Conservation (phyloP, 495 filamentous ascomycete species). For the Antarctomyces pellizariae region DNA sequence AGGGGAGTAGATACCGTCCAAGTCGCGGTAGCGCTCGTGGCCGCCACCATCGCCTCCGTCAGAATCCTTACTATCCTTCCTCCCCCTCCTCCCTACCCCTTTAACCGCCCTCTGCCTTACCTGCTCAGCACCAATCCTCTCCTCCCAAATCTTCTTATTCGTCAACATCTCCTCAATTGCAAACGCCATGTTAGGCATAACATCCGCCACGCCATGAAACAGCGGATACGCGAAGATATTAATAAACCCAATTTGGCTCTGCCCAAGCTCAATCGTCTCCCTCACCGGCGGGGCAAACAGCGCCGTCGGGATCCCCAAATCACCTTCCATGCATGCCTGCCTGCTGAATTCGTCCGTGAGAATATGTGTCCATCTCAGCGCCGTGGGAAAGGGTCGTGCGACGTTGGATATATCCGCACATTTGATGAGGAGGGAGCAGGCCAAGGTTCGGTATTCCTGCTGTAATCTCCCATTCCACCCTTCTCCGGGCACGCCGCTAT, state of each 20-base stretch:
- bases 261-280: conserved; percentile 61
- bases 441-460: conserved; percentile 47
- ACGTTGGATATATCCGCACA: conserved; percentile 98
- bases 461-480: conserved; percentile 49
- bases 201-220: conserved; percentile 63
- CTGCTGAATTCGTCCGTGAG: conserved; percentile 84
- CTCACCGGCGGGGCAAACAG: conserved; percentile 67
- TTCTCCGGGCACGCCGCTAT: conserved; percentile 25
- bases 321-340: conserved; percentile 76
- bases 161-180: conserved; percentile 53
- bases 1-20: conserved; percentile 17
- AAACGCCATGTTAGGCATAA: conserved; percentile 64
- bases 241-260: conserved; percentile 87
- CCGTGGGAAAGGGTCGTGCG: conserved; percentile 21
- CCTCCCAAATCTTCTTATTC: conserved; percentile 54
- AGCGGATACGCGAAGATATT: conserved; percentile 80
- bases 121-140: conserved; percentile 30
- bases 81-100: conserved; percentile 16
- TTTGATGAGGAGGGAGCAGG: conserved; percentile 82
- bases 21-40: too few species aligned
- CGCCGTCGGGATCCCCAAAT: conserved; percentile 66
- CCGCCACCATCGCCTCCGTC: conserved; percentile 1
- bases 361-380: conserved; percentile 55
- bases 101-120: conserved; percentile 16
- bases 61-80: conserved; percentile 11